phyloP scores from a whole-genome alignment of 176 grass and related monocot species.

The Eleusine coracana region DNA sequence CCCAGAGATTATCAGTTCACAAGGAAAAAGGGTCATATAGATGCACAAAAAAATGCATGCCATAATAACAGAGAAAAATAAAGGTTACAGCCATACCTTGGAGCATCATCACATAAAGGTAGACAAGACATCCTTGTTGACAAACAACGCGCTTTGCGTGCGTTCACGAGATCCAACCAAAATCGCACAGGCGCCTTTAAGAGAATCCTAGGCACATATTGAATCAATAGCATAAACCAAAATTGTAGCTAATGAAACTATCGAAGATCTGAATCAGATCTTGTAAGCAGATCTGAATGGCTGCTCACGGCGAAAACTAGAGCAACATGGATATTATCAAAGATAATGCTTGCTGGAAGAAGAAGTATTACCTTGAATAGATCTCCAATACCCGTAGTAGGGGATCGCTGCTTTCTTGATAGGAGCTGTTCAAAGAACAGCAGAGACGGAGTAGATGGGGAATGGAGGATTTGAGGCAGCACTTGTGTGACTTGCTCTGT shows the following conservation, averaged over 20 bases:
- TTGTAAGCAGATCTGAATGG: constrained; percentile 23
- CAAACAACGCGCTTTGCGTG: neutral
- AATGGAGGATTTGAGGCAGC: neutral
- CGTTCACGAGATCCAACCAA: constrained; percentile 14
- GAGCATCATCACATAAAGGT: constrained; percentile 52
- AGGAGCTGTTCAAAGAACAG: neutral
- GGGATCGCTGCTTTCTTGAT: constrained; percentile 25
- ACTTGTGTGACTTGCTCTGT: constrained; percentile 4
- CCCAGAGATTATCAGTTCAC: constrained; percentile 2
- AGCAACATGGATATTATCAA: neutral
- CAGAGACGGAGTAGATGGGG: neutral
- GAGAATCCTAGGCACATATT: constrained; percentile 29
- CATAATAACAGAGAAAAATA: constrained; percentile 15
- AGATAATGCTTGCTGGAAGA: constrained; percentile 17
- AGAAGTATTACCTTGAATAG: constrained; percentile 17
- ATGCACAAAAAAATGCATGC: constrained; percentile 27
- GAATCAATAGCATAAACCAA: constrained; percentile 23
- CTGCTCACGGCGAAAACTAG: neutral
- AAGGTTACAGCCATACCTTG: constrained; percentile 45
- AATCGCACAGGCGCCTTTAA: constrained; percentile 17
- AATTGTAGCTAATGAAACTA: constrained; percentile 21
- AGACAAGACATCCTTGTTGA: constrained; percentile 65
- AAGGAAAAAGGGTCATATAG: neutral
- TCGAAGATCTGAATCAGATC: constrained; percentile 27
- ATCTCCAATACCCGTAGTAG: constrained; percentile 15